phyloP scores from a whole-genome alignment of 2,329 filamentous ascomycete species.

The Coniella lustricola region DNA sequence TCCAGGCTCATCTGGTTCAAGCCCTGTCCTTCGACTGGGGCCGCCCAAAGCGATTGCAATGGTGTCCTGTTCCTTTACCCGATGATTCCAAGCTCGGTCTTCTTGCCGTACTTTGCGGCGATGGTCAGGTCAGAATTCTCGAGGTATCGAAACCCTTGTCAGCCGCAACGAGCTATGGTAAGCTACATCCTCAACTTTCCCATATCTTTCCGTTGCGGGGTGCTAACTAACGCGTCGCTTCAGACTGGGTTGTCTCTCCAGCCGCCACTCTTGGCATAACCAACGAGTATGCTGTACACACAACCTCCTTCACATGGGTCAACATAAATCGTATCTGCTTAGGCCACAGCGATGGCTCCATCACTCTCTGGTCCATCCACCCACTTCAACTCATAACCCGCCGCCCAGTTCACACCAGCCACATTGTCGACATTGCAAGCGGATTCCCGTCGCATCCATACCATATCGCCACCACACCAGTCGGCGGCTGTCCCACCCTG shows the following conservation, averaged over 20 bases:
- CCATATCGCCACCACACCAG: slow-evolving; percentile 46
- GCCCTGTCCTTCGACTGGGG: slow-evolving; percentile 41
- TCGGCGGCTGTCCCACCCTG: slow-evolving; percentile 46
- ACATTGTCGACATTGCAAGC: slow-evolving; percentile 47
- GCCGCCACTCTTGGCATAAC: slow-evolving; percentile 38
- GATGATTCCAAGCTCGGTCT: slow-evolving; percentile 28
- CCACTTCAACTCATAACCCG: slow-evolving; percentile 43
- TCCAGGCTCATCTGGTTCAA: slow-evolving; percentile 8
- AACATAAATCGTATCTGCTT: slow-evolving; percentile 47
- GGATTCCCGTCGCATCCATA: slow-evolving; percentile 51
- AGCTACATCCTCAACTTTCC: slow-evolving; percentile 14
- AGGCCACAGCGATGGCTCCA: slow-evolving; percentile 50
- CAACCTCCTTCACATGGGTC: slow-evolving; percentile 49
- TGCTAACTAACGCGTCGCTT: slow-evolving; percentile 19
- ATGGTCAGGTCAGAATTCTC: slow-evolving; percentile 44
- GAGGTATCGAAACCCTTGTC: slow-evolving; percentile 31
- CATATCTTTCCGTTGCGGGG: not conserved
- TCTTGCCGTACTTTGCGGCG: slow-evolving; percentile 43
- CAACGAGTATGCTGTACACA: slow-evolving; percentile 40
- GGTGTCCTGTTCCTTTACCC: slow-evolving; percentile 41
- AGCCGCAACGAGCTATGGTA: slow-evolving; percentile 32
- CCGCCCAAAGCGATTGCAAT: slow-evolving; percentile 42
- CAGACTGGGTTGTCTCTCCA: slow-evolving; percentile 39
- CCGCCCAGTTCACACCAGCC: slow-evolving; percentile 45
- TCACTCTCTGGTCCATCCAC: slow-evolving; percentile 49